Base-by-base conservation (phyloP, 2,329 filamentous ascomycete species). In the Paradendryphiella salina region DNA sequence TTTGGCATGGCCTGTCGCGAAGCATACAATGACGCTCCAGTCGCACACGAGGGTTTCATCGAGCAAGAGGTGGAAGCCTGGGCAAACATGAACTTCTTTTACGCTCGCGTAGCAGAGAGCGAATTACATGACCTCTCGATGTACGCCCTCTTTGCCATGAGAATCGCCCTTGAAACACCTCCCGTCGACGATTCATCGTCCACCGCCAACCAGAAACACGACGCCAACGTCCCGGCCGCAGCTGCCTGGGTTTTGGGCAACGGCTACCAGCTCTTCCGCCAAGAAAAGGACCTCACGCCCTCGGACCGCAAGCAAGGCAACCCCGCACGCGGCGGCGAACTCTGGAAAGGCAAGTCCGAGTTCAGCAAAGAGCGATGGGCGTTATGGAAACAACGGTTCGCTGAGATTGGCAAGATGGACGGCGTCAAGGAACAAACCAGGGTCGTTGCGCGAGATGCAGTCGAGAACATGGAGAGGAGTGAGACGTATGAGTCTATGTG, bases 11-110 rank as follows among this genome's bases (percentile, higher is more conserved):
- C 65, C 7, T 56, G 52, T 26, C 59, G 65, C n/a, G 68, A 71
- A 44, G 57, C 59, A 1, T 63, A 59, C 52, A 72, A 73, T 49
- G 69, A 73, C 40, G 15, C 28, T 5, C 70, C 70, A 2, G 48
- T 50, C 5, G 37, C 42, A 3, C 36, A 57, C 34, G 11, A 48
- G n/a, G 55, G 63, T 41, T 54, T 56, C 39, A 49, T 58, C 6
- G 45, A 57, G 0, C 34, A 56, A 4, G 70, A 73, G 40, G 54
- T 62, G 13, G 50, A 61, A 33, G 67, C 67, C 3, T 72, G 63
- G 64, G 49, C 68, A 3, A 72, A 71, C 20, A 45, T 64, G 23
- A 69, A 73, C 36, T 63, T 59, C 52, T 71, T 72, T 57, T 60
- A 60, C 20, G 70, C 69, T 2, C 48, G 52, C 3, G 18, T 71